Conservation (phyloP, 306 rosid genomes). For the Gastrolobium villosum region DNA sequence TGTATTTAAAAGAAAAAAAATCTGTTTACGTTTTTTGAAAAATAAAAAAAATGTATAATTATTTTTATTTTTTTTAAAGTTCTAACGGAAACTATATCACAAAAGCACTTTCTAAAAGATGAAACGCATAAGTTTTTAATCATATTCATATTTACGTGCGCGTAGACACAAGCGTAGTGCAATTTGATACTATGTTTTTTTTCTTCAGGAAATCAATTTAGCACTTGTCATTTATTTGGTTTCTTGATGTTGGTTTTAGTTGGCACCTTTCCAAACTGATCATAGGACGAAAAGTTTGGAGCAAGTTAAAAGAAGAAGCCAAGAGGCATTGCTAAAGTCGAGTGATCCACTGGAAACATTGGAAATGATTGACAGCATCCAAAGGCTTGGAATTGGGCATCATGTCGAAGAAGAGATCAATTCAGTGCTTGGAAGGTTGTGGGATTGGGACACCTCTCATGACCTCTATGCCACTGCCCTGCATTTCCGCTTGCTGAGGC, state of each 20-base stretch:
- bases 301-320: conserved; percentile 20
- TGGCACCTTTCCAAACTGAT: not conserved
- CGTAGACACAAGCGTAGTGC: no score
- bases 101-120: no score
- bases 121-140: no score
- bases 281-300: conserved; percentile 14
- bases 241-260: conserved; percentile 7
- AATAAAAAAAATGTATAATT: no score
- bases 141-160: no score
- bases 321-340: conserved; percentile 11
- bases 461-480: conserved; percentile 55
- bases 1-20: no score
- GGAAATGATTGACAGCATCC: conserved; percentile 54
- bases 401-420: conserved; percentile 49
- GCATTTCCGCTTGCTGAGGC: conserved; percentile 52
- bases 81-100: no score
- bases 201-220: not conserved
- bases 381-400: conserved; percentile 52
- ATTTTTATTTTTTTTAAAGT: no score
- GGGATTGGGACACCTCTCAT: conserved; percentile 29
- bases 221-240: not conserved
- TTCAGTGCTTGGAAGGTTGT: not conserved
- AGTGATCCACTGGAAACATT: conserved; percentile 39
- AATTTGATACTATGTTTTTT: no score
- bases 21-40: no score